phyloP scores from a whole-genome alignment of 371 early-diverging fungal species.

The Mycotypha africana region DNA sequence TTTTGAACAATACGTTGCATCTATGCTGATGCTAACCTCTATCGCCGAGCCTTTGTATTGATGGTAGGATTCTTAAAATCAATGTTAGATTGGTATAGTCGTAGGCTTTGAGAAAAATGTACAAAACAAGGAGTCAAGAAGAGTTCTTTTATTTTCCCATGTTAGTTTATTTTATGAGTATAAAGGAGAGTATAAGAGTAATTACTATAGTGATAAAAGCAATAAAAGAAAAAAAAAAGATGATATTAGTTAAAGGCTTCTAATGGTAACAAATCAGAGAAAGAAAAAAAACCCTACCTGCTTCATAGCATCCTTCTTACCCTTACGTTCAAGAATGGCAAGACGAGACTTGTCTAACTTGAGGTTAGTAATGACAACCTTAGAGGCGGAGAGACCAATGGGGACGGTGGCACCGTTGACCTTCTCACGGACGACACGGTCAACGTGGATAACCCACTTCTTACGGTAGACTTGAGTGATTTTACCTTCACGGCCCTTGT shows the following conservation, averaged over 20 bases:
- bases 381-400: constrained; percentile 96
- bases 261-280: too few species aligned
- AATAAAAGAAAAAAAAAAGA: constrained; percentile 1
- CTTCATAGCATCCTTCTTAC: constrained; percentile 43
- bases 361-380: constrained; percentile 92
- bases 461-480: constrained; percentile 94
- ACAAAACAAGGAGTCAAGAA: too few species aligned
- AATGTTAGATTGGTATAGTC: too few species aligned
- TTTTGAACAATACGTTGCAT: too few species aligned
- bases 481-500: constrained; percentile 98
- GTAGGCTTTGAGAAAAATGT: too few species aligned
- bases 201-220: too few species aligned
- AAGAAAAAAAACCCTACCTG: too few species aligned
- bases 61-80: too few species aligned
- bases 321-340: constrained; percentile 80
- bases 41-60: too few species aligned
- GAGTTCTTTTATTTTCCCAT: too few species aligned
- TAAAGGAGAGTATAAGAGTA: not conserved
- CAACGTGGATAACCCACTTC: constrained; percentile 98
- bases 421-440: constrained; percentile 95
- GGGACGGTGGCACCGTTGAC: constrained; percentile 92
- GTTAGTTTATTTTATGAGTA: not conserved
- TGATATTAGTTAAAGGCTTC: not conserved
- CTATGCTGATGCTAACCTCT: too few species aligned
- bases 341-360: constrained; percentile 96